Evolutionary conservation across 352 stramenopile genomes (phyloP).

Genomic region (Pythium volutum): DNA sequence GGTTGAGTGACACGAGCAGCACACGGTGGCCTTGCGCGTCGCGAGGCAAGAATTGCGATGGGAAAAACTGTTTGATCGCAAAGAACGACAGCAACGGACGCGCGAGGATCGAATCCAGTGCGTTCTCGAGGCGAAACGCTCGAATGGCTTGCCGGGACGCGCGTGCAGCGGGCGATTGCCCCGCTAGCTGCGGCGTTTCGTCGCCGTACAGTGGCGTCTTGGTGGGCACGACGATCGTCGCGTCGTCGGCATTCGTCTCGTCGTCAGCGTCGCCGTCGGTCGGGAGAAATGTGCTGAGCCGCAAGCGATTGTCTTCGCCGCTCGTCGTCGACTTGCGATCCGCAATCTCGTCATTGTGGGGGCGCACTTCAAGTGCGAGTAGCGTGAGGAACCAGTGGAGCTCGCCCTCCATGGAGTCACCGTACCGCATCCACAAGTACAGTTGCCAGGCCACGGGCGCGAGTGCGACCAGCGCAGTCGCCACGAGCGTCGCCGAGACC

Average conservation of each 20-base stretch:
- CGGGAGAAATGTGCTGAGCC: constrained; percentile 3
- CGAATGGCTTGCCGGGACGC: constrained; percentile 20
- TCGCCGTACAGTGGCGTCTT: constrained; percentile 9
- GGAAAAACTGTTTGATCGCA: constrained; percentile 38
- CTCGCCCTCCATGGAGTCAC: constrained; percentile 26
- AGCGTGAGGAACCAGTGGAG: constrained; percentile 41
- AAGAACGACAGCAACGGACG: constrained; percentile 33
- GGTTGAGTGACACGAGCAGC: constrained; percentile 27
- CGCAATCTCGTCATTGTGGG: constrained; percentile 4
- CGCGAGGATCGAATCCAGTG: constrained; percentile 36
- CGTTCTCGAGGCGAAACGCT: constrained; percentile 36
- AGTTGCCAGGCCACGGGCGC: constrained; percentile 30
- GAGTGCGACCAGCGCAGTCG: constrained; percentile 7
- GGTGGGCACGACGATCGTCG: constrained; percentile 6
- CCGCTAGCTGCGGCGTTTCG: background rate
- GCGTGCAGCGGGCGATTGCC: background rate
- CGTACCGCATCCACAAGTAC: constrained; percentile 23
- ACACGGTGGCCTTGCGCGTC: constrained; percentile 28
- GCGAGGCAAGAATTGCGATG: constrained; percentile 23
- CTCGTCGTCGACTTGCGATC: constrained; percentile 8
- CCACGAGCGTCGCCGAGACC: background rate
- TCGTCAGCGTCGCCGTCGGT: background rate
- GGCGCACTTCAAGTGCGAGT: constrained; percentile 31
- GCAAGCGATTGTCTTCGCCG: constrained; percentile 2
- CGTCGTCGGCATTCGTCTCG: background rate